Base-by-base conservation (phyloP, 306 rosid genomes). In the Cicer judaicum region DNA sequence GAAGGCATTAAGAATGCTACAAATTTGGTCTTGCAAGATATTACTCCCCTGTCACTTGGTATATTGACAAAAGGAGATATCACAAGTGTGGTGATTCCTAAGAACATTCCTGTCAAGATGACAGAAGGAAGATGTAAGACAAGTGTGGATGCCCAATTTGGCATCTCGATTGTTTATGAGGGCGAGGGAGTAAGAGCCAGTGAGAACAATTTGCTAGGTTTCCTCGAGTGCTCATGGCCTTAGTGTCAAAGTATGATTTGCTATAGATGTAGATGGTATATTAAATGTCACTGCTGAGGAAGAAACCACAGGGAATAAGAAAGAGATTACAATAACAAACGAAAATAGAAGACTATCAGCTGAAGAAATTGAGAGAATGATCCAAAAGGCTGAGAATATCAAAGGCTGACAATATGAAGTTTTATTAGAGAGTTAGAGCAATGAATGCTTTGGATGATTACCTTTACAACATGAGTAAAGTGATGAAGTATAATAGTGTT, bases 171-270 rank as follows among this genome's bases (percentile, higher is more conserved):
- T 18, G 61, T 54, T 4, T 54, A 18, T 4, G 61, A 54, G 61
- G 61, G 61, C 1, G 60, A 54, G 61, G 19, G 61, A 54, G 19
- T 18, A 19, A 54, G 19, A 54, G 61, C 61, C 61, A 18, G 61
- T 9, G 61, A 54, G 61, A 54, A 54, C 61, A 54, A 54, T 12
- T 54, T 54, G 61, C 36, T 54, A 13, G 61, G 61, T 54, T 18
- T 55, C 62, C 62, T 19, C 38, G 62, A 1, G 62, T 55, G 38
- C 62, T 19, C 38, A 34, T 1, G 62, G 62, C 4, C 62, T 55
- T 55, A 0, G 13, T 18, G 21, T 55, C 34, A 55, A 55, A 55
- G 62, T 55, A 19, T 18, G 62, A n/a, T 55, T 55, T 55, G 62
- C 62, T 55, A 55, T 55, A 55, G 38, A 55, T 9, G n/a, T 2